phyloP scores from a whole-genome alignment of 208 protist genomes.

The Wallacemonas sp. region DNA sequence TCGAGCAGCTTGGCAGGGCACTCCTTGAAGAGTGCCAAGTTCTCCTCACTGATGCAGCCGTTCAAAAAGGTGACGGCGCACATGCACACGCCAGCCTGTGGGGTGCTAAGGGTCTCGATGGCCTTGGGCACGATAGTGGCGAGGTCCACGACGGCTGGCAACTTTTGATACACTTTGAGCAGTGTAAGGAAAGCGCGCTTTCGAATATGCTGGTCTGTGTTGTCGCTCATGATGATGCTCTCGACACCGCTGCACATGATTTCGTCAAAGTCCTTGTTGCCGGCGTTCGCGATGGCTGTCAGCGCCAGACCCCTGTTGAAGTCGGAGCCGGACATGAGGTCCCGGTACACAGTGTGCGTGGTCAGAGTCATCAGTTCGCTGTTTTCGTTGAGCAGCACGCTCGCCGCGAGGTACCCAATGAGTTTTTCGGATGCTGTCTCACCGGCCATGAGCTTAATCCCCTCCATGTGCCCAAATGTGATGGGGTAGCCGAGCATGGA shows the following conservation, averaged over 20 bases:
- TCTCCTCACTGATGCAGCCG: conserved; percentile 78
- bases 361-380: conserved; percentile 97
- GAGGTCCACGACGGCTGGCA: conserved; percentile 88
- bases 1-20: conserved; percentile 80
- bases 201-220: conserved; percentile 84
- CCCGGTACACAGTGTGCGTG: conserved; percentile 96
- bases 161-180: conserved; percentile 96
- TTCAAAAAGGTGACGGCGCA: conserved; percentile 92
- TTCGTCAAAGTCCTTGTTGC: conserved; percentile 97
- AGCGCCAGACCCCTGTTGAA: conserved; percentile 96
- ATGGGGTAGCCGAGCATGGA: conserved; percentile 99
- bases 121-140: conserved; percentile 68
- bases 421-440: conserved; percentile 97
- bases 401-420: conserved; percentile 97
- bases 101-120: conserved; percentile 80
- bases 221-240: conserved; percentile 90
- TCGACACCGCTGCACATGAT: conserved; percentile 94
- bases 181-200: conserved; percentile 99
- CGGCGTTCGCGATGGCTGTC: conserved; percentile 97
- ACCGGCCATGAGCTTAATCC: conserved; percentile 96
- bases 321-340: conserved; percentile 94
- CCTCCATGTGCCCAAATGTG: conserved; percentile 99
- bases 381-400: conserved; percentile 97
- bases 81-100: conserved; percentile 93
- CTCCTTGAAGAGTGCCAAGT: conserved; percentile 60